A percentile compares a stretch with the other conserved stretches of the same genome.
phyloP scores from a whole-genome alignment of 208 protist species.

The Trypanosoma rangeli region DNA sequence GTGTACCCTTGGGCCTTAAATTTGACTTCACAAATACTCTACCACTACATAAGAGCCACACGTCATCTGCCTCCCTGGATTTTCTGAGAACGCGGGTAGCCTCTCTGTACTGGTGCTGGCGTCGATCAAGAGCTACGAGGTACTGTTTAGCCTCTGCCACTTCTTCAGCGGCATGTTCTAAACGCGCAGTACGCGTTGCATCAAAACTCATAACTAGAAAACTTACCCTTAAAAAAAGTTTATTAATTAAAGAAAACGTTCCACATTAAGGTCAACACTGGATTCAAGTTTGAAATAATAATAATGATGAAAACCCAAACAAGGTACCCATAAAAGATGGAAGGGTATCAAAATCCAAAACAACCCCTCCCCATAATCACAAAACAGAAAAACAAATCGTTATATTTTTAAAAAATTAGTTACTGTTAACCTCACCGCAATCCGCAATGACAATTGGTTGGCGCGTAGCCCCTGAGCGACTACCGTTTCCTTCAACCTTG shows the following conservation, averaged over 20 bases:
- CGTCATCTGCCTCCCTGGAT: slow-evolving; percentile 30
- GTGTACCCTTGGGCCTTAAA: slow-evolving; percentile 44
- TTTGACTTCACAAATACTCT: slow-evolving; percentile 81
- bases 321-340: neutral
- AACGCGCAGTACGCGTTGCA: slow-evolving; percentile 30
- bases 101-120: slow-evolving; percentile 82
- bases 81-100: slow-evolving; percentile 56
- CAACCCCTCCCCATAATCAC: neutral
- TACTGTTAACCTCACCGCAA: slow-evolving; percentile 69
- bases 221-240: neutral
- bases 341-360: neutral
- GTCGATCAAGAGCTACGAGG: slow-evolving; percentile 71
- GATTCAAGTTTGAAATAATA: neutral
- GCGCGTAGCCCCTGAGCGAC: slow-evolving; percentile 65
- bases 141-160: slow-evolving; percentile 66
- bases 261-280: neutral
- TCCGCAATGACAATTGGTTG: slow-evolving; percentile 70
- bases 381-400: neutral
- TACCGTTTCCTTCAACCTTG: slow-evolving; percentile 75
- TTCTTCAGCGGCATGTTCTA: slow-evolving; percentile 65
- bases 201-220: slow-evolving; percentile 16
- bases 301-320: neutral
- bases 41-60: slow-evolving; percentile 77
- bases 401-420: slow-evolving; percentile 16
- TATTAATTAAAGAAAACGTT: neutral